These are phyloP conservation scores for Herpetomonas muscarum DNA, from an alignment of 208 protist genomes.

Conservation along the genomic window DNA sequence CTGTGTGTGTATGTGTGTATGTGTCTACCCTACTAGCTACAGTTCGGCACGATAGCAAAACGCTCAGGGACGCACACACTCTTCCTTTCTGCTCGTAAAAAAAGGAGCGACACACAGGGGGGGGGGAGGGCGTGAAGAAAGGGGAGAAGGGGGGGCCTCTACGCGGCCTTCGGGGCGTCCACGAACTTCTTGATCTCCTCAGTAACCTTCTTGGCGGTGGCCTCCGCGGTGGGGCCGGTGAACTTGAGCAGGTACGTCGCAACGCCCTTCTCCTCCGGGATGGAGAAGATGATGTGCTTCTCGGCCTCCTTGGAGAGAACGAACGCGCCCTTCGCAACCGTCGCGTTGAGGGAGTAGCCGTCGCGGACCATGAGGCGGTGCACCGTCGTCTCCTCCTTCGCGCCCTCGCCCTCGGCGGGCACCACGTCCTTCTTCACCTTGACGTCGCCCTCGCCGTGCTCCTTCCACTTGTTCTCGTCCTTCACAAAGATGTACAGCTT, in stretches of 20 bases:
- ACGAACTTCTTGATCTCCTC: slow-evolving; percentile 34
- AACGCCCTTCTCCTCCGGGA: slow-evolving; percentile 22
- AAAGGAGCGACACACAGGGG: slow-evolving; percentile 1
- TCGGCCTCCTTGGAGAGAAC: slow-evolving; percentile 38
- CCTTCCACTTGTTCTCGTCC: slow-evolving; percentile 51
- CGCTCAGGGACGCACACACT: no score
- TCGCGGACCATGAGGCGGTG: slow-evolving; percentile 80
- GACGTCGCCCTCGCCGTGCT: slow-evolving; percentile 65
- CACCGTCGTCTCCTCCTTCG: slow-evolving; percentile 16
- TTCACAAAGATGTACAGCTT: slow-evolving; percentile 72
- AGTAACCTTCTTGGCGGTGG: slow-evolving; percentile 46
- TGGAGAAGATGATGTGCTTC: slow-evolving; percentile 52
- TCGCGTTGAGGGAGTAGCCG: slow-evolving; percentile 72
- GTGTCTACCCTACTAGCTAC: no score
- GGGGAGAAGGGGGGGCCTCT: neutral
- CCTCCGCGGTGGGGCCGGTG: slow-evolving; percentile 42
- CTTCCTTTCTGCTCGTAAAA: neutral
- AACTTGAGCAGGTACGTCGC: slow-evolving; percentile 70
- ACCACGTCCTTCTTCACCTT: slow-evolving; percentile 44
- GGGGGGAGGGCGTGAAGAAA: slow-evolving; percentile 11
- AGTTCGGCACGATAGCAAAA: no score
- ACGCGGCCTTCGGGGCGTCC: slow-evolving; percentile 1
- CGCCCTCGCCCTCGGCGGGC: slow-evolving; percentile 3
- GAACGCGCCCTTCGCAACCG: slow-evolving; percentile 39
- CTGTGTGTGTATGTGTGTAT: no score